Percentiles rank a stretch among this genome's conserved stretches.
Evolutionary conservation across 2,329 filamentous ascomycete genomes (phyloP).

Genomic region (Pyricularia sp.): DNA sequence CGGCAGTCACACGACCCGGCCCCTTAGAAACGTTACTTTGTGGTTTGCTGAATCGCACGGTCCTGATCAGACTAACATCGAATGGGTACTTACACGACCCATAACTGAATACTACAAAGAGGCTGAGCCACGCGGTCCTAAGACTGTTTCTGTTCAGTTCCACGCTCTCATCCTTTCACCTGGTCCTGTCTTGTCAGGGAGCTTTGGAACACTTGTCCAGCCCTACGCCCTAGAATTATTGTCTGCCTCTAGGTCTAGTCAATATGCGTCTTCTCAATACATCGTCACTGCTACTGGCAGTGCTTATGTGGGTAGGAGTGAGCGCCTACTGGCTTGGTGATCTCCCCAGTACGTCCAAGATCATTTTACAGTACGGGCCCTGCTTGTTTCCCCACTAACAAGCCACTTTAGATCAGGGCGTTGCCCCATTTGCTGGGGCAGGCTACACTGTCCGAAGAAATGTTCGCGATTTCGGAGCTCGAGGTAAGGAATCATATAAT

Average conservation of each 20-base stretch:
- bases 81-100: background rate
- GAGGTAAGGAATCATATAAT: background rate
- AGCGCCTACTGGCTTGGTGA: slow-evolving; percentile 21
- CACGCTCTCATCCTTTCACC: background rate
- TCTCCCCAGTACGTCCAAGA: slow-evolving; percentile 16
- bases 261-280: slow-evolving; percentile 3
- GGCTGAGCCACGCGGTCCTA: background rate
- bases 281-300: slow-evolving; percentile 16
- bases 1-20: background rate
- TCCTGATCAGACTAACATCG: background rate
- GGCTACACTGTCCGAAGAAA: slow-evolving; percentile 9
- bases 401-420: slow-evolving; percentile 26
- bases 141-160: background rate
- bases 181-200: background rate
- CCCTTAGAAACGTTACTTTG: background rate
- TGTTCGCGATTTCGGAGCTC: slow-evolving; percentile 4
- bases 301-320: slow-evolving; percentile 16
- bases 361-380: background rate
- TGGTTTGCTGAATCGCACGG: background rate
- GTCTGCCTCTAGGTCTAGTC: background rate
- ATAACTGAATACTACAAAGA: background rate
- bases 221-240: background rate
- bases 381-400: slow-evolving; percentile 3
- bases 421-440: slow-evolving; percentile 29
- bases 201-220: background rate